Evolutionary conservation across 2,329 filamentous ascomycete species (phyloP), one percentile per base, ranked within the genome.

Genomic region (Sporothrix inflata): DNA sequence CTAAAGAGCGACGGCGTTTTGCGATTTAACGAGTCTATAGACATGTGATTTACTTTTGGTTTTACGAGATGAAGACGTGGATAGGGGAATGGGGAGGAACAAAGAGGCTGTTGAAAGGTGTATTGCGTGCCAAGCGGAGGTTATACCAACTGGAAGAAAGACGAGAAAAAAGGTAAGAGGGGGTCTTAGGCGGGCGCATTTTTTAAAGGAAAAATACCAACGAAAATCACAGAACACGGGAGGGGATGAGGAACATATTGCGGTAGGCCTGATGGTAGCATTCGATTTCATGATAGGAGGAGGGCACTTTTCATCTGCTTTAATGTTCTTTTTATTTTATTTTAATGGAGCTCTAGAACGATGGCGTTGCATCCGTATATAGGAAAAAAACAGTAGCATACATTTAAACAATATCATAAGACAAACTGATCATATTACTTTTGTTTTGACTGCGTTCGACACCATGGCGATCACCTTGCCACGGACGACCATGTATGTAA

Each of bases 1-100:
- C 84, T 98, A 79, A 94, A 90, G 83, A 89, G 88, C 66, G 94
- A 97, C 79, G 96, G 95, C 12, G 92, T 98, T 75, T 83, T 99
- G 80, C 88, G 92, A 76, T 99, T 99, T 81, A 97, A 95, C 80
- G 94, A 98, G 82, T 94, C 91, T 74, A 94, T 98, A 84, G 92
- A 94, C 78, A 86, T 89, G 80, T 89, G 83, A 70, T n/a, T n/a
- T 47, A 63, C 16, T 45, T 47, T 53, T 69, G 49, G 21, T 42
- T 5, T 34, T 47, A 6, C 11, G 19, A 9, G 19, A 49, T 16
- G n/a, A n/a, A 8, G 19, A 1, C 1, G 45, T 49, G 45, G 5
- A 49, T 19, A 4, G 47, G 12, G 38, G 1, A 7, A 12, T 1
- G 12, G 38, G 8, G 4, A 49, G 24, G 24, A 5, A 51, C 21